phyloP scores from a whole-genome alignment of 805 yeast genomes.

The Lipomyces sp. region DNA sequence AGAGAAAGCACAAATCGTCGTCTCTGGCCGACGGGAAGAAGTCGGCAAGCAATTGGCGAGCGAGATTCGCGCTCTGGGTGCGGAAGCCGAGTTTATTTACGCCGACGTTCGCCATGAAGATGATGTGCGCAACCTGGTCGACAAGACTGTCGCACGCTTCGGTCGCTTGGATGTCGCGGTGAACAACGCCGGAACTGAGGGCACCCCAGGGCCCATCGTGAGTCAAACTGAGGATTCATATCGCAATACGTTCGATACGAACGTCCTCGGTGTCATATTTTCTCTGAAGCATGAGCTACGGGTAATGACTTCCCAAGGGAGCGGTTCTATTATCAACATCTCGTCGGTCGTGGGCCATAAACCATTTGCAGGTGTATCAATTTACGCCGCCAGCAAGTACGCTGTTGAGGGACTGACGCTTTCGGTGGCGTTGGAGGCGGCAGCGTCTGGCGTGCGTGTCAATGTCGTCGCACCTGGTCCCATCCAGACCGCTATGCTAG shows the following conservation, averaged over 20 bases:
- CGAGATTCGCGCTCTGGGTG: neutral
- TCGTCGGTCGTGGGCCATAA: conserved; percentile 13
- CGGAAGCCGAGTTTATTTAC: neutral
- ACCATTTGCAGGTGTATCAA: conserved; percentile 14
- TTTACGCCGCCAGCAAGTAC: conserved; percentile 23
- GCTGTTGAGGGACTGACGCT: conserved; percentile 21
- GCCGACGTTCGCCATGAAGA: neutral
- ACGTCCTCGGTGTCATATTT: neutral
- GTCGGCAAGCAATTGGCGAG: neutral
- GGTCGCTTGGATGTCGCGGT: conserved; percentile 1
- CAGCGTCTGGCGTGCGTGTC: conserved; percentile 20
- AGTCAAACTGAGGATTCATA: neutral
- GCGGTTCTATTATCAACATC: conserved; percentile 17
- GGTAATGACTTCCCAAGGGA: conserved; percentile 1
- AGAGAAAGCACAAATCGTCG: neutral
- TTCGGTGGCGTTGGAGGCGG: conserved; percentile 23
- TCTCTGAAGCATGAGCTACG: neutral
- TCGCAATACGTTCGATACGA: neutral
- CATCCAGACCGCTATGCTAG: conserved; percentile 20
- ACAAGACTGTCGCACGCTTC: conserved; percentile 4
- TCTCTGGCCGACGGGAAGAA: neutral
- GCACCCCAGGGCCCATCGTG: conserved; percentile 3
- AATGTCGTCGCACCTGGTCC: conserved; percentile 27
- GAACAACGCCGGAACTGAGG: conserved; percentile 5
- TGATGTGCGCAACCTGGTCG: conserved; percentile 1